Conservation (phyloP, 225 moss, liverwort and hornwort species). For the Pseudisothecium myosuroides region DNA sequence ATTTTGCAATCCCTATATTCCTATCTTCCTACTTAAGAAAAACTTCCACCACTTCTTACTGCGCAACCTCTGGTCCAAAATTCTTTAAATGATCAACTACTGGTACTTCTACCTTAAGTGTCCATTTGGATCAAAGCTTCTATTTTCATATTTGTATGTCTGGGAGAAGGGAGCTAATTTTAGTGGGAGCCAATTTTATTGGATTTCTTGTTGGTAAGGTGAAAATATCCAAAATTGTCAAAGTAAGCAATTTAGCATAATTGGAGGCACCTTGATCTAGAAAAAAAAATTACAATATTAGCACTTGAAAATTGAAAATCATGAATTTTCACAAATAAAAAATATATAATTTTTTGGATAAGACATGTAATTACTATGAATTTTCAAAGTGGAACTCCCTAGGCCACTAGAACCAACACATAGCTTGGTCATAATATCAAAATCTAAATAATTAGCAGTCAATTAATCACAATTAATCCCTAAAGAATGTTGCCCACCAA, state of each 20-base stretch:
- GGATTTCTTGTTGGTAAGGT: background rate
- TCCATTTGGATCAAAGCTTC: background rate
- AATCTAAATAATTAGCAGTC: rapidly evolving
- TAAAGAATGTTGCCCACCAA: too few species aligned
- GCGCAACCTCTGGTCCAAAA: too few species aligned
- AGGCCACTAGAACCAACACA: rapidly evolving
- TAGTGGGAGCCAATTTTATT: background rate
- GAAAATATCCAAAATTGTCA: background rate
- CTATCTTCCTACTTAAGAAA: too few species aligned
- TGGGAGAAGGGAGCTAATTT: too few species aligned
- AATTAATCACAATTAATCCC: rapidly evolving
- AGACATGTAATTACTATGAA: background rate
- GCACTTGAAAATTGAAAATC: rapidly evolving
- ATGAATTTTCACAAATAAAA: background rate
- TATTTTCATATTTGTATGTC: too few species aligned
- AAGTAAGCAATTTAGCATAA: rapidly evolving
- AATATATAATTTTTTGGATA: background rate
- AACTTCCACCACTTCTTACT: too few species aligned
- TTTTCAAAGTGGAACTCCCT: background rate
- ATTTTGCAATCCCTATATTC: too few species aligned
- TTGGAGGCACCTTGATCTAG: background rate
- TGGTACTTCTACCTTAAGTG: too few species aligned
- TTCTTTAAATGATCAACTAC: too few species aligned
- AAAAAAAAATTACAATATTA: rapidly evolving
- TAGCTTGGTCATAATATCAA: background rate